Percentiles rank a stretch among this genome's conserved stretches.
phyloP scores from a whole-genome alignment of 2,329 filamentous ascomycete genomes.

The Penicillium sp. region DNA sequence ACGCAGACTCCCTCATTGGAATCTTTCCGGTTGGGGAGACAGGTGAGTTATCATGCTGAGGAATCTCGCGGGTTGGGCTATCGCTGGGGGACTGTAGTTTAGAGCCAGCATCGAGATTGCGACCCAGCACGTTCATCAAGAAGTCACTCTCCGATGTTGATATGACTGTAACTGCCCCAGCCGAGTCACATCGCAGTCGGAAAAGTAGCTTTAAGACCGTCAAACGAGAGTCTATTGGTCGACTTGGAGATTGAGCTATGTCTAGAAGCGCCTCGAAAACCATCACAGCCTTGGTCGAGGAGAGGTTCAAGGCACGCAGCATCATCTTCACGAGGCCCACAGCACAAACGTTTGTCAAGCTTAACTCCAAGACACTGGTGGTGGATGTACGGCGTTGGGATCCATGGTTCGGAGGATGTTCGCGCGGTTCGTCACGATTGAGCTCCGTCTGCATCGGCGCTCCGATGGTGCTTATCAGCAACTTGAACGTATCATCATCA shows the following conservation, averaged over 20 bases:
- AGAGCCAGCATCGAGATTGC: constrained; percentile 56
- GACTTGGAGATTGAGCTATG: constrained; percentile 59
- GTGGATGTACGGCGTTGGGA: constrained; percentile 33
- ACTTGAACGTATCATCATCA: constrained; percentile 34
- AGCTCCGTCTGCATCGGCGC: constrained; percentile 38
- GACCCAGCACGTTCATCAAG: constrained; percentile 69
- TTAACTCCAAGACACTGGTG: constrained; percentile 31
- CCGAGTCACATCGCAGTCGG: constrained; percentile 77
- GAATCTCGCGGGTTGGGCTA: constrained; percentile 37
- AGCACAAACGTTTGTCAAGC: constrained; percentile 62
- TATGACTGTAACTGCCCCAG: constrained; percentile 71
- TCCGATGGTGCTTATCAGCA: constrained; percentile 34
- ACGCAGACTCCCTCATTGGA: constrained; percentile 32
- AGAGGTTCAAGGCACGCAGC: constrained; percentile 66
- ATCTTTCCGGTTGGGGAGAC: constrained; percentile 29
- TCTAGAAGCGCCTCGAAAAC: constrained; percentile 63
- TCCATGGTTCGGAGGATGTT: constrained; percentile 41
- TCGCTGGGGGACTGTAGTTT: constrained; percentile 43
- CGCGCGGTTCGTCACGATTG: constrained; percentile 28
- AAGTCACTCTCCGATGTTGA: constrained; percentile 68
- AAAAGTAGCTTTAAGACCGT: constrained; percentile 77
- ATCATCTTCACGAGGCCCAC: constrained; percentile 74
- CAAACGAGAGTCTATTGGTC: constrained; percentile 67
- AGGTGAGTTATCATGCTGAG: constrained; percentile 38
- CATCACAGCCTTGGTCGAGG: constrained; percentile 62